Percentiles rank a stretch among this genome's conserved stretches.
These are phyloP conservation scores for Vaccinium macrocarpon DNA, from an alignment of 148 eudicot genomes.

Conservation along the genomic window DNA sequence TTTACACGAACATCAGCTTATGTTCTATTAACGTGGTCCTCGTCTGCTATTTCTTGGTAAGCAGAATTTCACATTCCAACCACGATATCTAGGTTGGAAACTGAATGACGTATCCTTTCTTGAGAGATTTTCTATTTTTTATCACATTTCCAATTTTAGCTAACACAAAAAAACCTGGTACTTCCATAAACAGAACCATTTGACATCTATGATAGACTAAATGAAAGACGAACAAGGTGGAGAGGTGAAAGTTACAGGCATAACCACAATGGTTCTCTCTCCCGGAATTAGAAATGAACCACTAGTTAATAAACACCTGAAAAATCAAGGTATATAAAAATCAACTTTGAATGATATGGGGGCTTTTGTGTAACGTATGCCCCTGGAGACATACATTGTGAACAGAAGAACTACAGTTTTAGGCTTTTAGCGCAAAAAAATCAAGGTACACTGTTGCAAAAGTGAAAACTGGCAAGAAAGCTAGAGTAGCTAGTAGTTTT, in stretches of 20 bases:
- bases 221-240: neutral
- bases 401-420: neutral
- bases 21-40: neutral
- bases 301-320: too few relatives aligned
- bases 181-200: neutral
- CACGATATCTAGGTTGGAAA: neutral
- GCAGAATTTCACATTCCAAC: neutral
- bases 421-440: neutral
- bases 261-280: neutral
- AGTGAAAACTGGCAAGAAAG: neutral
- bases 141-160: neutral
- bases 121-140: neutral
- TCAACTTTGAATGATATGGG: neutral
- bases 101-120: neutral
- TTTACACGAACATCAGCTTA: neutral
- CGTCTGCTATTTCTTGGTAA: too few relatives aligned
- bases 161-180: neutral
- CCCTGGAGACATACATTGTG: neutral
- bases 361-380: neutral
- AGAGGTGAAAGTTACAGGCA: neutral
- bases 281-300: neutral
- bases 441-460: neutral
- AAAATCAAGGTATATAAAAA: neutral
- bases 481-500: neutral
- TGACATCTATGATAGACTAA: slow-evolving; percentile 1